These are phyloP conservation scores for Ascochyta fabae DNA, from an alignment of 2,329 filamentous ascomycete genomes.

Conservation along the genomic window DNA sequence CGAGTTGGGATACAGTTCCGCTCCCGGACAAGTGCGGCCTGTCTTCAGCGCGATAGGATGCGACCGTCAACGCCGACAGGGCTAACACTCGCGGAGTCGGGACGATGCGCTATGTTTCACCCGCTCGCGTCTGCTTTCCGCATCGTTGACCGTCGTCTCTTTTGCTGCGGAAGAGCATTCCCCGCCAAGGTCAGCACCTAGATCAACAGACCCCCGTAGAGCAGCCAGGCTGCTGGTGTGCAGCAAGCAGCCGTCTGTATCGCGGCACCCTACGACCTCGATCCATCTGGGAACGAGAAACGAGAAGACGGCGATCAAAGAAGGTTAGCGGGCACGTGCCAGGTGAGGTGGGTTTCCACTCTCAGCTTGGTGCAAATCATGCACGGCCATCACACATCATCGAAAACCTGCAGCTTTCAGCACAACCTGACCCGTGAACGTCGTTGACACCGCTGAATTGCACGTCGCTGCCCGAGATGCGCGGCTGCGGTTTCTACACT, in stretches of 20 bases:
- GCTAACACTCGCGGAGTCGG: slow-evolving; percentile 40
- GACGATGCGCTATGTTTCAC: slow-evolving; percentile 46
- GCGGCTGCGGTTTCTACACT: not conserved
- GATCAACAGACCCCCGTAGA: not conserved
- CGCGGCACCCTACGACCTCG: not conserved
- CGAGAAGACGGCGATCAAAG: not conserved
- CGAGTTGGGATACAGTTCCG: slow-evolving; percentile 29
- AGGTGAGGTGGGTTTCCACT: not conserved
- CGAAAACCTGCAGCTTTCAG: slow-evolving; percentile 15
- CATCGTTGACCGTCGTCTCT: slow-evolving; percentile 9
- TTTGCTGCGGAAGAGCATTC: slow-evolving; percentile 13
- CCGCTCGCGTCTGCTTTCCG: slow-evolving; percentile 28
- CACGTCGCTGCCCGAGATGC: slow-evolving; percentile 3
- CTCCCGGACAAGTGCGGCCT: slow-evolving; percentile 24
- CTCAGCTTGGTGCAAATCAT: slow-evolving; percentile 26
- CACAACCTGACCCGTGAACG: slow-evolving; percentile 12
- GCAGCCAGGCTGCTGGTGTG: not conserved
- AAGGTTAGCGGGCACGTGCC: slow-evolving; percentile 24
- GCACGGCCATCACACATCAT: slow-evolving; percentile 32
- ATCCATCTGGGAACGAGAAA: slow-evolving; percentile 11
- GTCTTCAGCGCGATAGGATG: slow-evolving; percentile 19
- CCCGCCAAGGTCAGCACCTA: slow-evolving; percentile 16
- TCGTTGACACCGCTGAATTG: slow-evolving; percentile 3
- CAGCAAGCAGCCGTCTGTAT: not conserved
- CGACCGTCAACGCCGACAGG: slow-evolving; percentile 21